Percentiles rank a stretch among this genome's conserved stretches.
phyloP scores from a whole-genome alignment of 148 eudicot species.

The Pouteria glomerata region DNA sequence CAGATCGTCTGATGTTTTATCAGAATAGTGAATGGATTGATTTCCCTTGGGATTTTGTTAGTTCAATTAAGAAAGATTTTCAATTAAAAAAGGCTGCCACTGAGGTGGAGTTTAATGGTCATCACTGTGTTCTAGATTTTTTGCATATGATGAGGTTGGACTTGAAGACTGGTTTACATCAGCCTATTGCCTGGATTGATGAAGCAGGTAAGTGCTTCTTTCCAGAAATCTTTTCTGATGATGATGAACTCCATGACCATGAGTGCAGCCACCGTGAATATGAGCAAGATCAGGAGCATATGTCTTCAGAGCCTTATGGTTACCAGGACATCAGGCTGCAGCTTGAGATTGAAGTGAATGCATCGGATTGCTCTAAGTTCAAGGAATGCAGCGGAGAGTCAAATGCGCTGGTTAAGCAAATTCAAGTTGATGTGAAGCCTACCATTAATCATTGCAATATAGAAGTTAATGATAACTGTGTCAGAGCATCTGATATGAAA shows the following conservation, averaged over 20 bases:
- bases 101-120: conserved; percentile 52
- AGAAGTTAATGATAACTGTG: conserved; percentile 46
- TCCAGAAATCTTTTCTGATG: conserved; percentile 52
- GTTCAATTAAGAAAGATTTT: conserved; percentile 47
- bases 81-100: conserved; percentile 50
- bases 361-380: conserved; percentile 27
- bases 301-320: conserved; percentile 19
- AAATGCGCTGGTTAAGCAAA: conserved; percentile 45
- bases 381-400: conserved; percentile 66
- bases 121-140: conserved; percentile 54
- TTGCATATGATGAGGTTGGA: conserved; percentile 70
- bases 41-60: conserved; percentile 47
- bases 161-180: conserved; percentile 46
- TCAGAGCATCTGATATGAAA: conserved; percentile 36
- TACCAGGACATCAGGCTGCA: conserved; percentile 59
- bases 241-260: conserved; percentile 25
- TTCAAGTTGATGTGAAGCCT: conserved; percentile 31
- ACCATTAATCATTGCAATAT: conserved; percentile 15
- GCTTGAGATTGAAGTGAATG: conserved; percentile 72
- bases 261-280: conserved; percentile 19
- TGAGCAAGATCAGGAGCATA: conserved; percentile 26
- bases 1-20: conserved; percentile 69
- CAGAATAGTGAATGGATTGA: conserved; percentile 71
- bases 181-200: conserved; percentile 93
- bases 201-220: conserved; percentile 75